These are phyloP conservation scores for Venturia aucupariae DNA, from an alignment of 2,329 filamentous ascomycete species.

Conservation along the genomic window DNA sequence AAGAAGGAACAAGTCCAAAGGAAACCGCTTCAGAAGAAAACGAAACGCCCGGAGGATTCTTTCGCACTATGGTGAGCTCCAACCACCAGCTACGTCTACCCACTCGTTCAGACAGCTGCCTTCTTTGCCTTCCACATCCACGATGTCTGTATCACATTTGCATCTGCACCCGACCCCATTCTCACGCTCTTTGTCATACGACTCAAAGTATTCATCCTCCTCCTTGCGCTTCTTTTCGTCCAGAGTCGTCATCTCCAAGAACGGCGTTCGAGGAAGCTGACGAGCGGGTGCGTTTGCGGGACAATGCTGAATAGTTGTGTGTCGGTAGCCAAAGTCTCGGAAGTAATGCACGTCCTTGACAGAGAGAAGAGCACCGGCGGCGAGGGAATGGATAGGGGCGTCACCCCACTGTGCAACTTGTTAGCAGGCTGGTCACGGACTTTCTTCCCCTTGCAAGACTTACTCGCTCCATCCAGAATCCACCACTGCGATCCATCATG, in stretches of 20 bases:
- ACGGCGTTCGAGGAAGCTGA: conserved; percentile 73
- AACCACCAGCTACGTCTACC: conserved; percentile 95
- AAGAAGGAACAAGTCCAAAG: background rate
- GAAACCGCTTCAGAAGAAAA: background rate
- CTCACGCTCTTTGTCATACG: conserved; percentile 77
- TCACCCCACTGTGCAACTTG: conserved; percentile 74
- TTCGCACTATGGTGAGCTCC: conserved; percentile 51
- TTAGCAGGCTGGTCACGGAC: conserved; percentile 27
- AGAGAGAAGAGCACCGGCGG: conserved; percentile 76
- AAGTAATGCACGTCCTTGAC: conserved; percentile 93
- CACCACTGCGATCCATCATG: conserved; percentile 96
- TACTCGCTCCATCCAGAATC: conserved; percentile 99
- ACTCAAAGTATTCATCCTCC: conserved; percentile 95
- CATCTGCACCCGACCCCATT: conserved; percentile 96
- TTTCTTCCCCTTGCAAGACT: conserved; percentile 25
- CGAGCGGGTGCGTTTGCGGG: conserved; percentile 87
- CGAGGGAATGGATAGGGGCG: conserved; percentile 94
- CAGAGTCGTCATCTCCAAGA: conserved; percentile 67
- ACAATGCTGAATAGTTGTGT: conserved; percentile 98
- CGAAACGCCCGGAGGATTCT: background rate
- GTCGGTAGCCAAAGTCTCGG: conserved; percentile 95
- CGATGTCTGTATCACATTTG: conserved; percentile 93
- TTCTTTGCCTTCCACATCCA: conserved; percentile 95
- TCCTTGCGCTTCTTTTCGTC: conserved; percentile 78
- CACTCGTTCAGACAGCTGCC: conserved; percentile 92